Evolutionary conservation across 164 flowering plant species (phyloP).

Genomic region (Warburgia ugandensis): DNA sequence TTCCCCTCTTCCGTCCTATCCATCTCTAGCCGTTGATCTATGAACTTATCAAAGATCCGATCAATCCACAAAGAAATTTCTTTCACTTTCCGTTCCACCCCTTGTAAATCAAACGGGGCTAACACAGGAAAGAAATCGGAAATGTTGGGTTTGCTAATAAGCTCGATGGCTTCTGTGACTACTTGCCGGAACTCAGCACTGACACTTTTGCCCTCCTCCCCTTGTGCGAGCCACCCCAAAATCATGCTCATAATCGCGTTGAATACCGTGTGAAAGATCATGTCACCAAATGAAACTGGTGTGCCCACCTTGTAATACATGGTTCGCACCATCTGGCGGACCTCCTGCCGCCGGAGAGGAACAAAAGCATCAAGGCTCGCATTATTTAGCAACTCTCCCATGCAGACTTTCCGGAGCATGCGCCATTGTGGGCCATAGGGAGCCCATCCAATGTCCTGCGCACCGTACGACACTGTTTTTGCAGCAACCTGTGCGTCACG

Average conservation of each 20-base stretch:
- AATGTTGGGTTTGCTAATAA: conserved; percentile 41
- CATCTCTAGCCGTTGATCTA: conserved; percentile 27
- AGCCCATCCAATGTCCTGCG: conserved; percentile 28
- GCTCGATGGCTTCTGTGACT: conserved; percentile 26
- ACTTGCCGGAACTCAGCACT: too few relatives aligned
- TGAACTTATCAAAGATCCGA: conserved; percentile 27
- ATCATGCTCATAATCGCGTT: too few relatives aligned
- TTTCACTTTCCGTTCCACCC: conserved; percentile 26
- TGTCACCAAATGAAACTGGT: too few relatives aligned
- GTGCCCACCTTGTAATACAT: too few relatives aligned
- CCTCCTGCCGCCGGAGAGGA: conserved; percentile 28
- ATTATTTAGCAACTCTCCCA: conserved; percentile 28
- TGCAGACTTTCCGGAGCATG: conserved; percentile 39
- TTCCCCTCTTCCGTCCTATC: conserved; percentile 4
- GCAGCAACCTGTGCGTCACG: conserved; percentile 33
- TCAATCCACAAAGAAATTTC: conserved; percentile 21
- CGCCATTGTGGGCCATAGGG: conserved; percentile 41
- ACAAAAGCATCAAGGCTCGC: conserved; percentile 30
- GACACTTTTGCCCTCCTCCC: too few relatives aligned
- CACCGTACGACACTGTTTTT: conserved; percentile 25
- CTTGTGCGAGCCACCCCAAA: too few relatives aligned
- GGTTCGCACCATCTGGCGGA: conserved; percentile 23
- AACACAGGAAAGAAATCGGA: conserved; percentile 47
- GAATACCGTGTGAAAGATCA: too few relatives aligned
- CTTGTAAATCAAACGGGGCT: conserved; percentile 47